These are phyloP conservation scores for Oryza glaberrima DNA, from an alignment of 176 grass and related monocot species.

Conservation along the genomic window DNA sequence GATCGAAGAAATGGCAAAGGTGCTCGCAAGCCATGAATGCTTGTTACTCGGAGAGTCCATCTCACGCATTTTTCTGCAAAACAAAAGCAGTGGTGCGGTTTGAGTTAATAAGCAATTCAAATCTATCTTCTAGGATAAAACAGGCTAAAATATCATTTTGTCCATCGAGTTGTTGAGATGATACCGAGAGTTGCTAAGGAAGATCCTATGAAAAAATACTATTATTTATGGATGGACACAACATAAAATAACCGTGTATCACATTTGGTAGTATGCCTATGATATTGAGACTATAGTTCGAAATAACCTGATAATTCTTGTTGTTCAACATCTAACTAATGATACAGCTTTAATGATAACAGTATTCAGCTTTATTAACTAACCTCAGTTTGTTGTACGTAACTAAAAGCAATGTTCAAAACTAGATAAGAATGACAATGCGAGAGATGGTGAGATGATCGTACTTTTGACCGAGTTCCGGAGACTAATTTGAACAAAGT, in stretches of 20 bases:
- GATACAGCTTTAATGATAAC: not conserved
- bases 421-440: constrained; percentile 5
- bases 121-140: constrained; percentile 28
- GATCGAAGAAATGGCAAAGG: constrained; percentile 85
- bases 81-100: constrained; percentile 2
- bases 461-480: constrained; percentile 83
- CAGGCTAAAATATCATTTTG: not conserved
- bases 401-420: constrained; percentile 1
- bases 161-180: constrained; percentile 3
- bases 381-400: not conserved
- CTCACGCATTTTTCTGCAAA: constrained; percentile 75
- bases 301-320: not conserved
- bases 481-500: constrained; percentile 76
- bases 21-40: constrained; percentile 83
- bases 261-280: not conserved
- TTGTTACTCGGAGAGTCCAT: constrained; percentile 86
- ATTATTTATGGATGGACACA: constrained; percentile 7
- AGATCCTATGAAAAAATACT: constrained; percentile 3
- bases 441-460: constrained; percentile 23
- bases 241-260: not conserved
- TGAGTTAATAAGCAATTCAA: not conserved
- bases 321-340: not conserved
- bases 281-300: not conserved
- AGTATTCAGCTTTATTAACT: constrained; percentile 9
- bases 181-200: constrained; percentile 7